Evolutionary conservation across 2,329 filamentous ascomycete species (phyloP).

Genomic region (Exophiala lecanii-corni): DNA sequence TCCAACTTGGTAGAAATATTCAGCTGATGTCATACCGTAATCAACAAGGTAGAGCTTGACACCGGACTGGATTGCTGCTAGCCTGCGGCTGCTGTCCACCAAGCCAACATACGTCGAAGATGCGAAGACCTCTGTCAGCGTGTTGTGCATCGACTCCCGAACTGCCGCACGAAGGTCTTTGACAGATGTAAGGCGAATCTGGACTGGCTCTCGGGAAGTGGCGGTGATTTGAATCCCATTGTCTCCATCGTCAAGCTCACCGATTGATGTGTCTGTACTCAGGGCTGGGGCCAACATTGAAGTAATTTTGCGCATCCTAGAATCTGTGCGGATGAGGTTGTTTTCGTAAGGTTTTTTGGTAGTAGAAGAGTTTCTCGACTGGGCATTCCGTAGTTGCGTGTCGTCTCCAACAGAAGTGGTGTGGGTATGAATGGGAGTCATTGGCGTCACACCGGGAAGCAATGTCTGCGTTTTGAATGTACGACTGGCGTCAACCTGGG

Average conservation of each 20-base stretch:
- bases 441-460: constrained; percentile 59
- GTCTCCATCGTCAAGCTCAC: constrained; percentile 27
- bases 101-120: constrained; percentile 90
- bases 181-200: constrained; percentile 75
- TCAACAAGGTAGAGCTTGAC: constrained; percentile 90
- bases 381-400: constrained; percentile 36
- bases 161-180: constrained; percentile 79
- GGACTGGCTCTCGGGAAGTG: constrained; percentile 62
- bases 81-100: constrained; percentile 77
- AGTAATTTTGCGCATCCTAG: constrained; percentile 86
- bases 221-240: constrained; percentile 66
- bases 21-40: constrained; percentile 79
- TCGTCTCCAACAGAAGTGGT: constrained; percentile 34
- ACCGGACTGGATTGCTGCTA: constrained; percentile 89
- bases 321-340: constrained; percentile 85
- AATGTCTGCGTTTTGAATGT: constrained; percentile 93
- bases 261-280: constrained; percentile 29
- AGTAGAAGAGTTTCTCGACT: constrained; percentile 26
- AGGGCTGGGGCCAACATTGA: constrained; percentile 73
- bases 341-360: constrained; percentile 68
- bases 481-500: constrained; percentile 85
- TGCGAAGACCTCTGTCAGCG: constrained; percentile 80
- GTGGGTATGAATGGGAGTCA: constrained; percentile 34
- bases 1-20: constrained; percentile 94
- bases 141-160: constrained; percentile 74